phyloP scores from a whole-genome alignment of 345 rosid genomes.

The Aquilaria sinensis region DNA sequence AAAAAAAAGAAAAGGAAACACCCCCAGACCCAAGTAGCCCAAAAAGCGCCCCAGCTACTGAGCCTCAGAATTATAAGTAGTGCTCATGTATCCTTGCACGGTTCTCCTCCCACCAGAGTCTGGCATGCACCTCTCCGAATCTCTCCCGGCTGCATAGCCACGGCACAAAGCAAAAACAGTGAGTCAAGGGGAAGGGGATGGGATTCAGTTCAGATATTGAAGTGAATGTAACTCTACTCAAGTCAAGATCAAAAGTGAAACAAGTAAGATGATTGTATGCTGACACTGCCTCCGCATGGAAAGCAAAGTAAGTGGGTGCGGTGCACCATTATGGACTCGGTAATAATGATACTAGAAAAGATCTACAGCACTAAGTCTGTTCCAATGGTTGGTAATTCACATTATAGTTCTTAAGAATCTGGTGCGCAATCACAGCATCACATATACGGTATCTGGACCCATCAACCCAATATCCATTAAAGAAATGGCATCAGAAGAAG shows the following conservation, averaged over 20 bases:
- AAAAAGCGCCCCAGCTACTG: not conserved
- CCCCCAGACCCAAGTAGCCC: no score
- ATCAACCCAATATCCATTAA: conserved; percentile 9
- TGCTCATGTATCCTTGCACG: conserved; percentile 89
- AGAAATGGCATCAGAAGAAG: not conserved
- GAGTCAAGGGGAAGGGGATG: no score
- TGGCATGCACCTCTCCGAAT: conserved; percentile 96
- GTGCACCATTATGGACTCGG: conserved; percentile 14
- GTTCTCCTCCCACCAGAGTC: conserved; percentile 99
- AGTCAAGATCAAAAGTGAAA: not conserved
- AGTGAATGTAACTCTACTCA: no score
- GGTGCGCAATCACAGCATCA: conserved; percentile 14
- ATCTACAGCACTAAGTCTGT: conserved; percentile 9
- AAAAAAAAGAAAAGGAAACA: no score
- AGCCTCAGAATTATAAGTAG: conserved; percentile 44
- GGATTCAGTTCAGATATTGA: conserved; percentile 1
- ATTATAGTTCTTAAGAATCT: conserved; percentile 16
- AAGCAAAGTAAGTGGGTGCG: conserved; percentile 9
- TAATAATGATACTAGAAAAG: conserved; percentile 11
- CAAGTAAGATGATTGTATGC: not conserved
- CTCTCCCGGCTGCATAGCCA: conserved; percentile 69
- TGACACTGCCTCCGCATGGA: not conserved
- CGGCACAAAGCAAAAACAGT: no score
- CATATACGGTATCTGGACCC: conserved; percentile 8
- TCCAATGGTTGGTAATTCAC: conserved; percentile 9